Conservation (phyloP, 306 rosid species). For the Corylus avellana region DNA sequence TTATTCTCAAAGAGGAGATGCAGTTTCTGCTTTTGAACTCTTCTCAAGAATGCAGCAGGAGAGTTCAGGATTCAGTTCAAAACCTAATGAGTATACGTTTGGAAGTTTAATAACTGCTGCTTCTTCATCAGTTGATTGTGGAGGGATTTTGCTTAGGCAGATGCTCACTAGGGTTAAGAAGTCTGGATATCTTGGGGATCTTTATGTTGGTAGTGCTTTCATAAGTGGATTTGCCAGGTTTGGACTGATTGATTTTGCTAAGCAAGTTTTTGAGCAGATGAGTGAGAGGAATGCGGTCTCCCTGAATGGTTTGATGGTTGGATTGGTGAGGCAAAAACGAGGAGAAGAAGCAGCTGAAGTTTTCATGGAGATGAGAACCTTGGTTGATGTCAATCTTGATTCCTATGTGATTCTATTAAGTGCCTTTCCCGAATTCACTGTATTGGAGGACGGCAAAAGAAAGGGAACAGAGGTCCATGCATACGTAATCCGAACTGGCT, state of each 20-base stretch:
- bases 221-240: constrained; percentile 75
- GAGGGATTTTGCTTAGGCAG: constrained; percentile 63
- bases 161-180: constrained; percentile 59
- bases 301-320: constrained; percentile 88
- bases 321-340: constrained; percentile 69
- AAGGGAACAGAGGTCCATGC: constrained; percentile 84
- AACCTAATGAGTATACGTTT: constrained; percentile 77
- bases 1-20: constrained; percentile 68
- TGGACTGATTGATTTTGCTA: constrained; percentile 58
- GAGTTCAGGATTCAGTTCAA: constrained; percentile 28
- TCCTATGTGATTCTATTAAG: constrained; percentile 74
- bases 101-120: constrained; percentile 75
- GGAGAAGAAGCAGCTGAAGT: constrained; percentile 79
- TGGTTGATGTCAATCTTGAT: constrained; percentile 57
- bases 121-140: constrained; percentile 45
- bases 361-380: constrained; percentile 63
- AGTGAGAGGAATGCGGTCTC: constrained; percentile 69
- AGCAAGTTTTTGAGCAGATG: constrained; percentile 66
- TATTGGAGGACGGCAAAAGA: constrained; percentile 58
- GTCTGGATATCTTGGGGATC: constrained; percentile 59
- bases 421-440: constrained; percentile 62
- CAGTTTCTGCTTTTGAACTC: constrained; percentile 56
- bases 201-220: constrained; percentile 88
- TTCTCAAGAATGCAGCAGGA: constrained; percentile 68
- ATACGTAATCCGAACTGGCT: constrained; percentile 44